Base-by-base conservation (phyloP, 2,329 filamentous ascomycete species). In the Epichloe festucae region DNA sequence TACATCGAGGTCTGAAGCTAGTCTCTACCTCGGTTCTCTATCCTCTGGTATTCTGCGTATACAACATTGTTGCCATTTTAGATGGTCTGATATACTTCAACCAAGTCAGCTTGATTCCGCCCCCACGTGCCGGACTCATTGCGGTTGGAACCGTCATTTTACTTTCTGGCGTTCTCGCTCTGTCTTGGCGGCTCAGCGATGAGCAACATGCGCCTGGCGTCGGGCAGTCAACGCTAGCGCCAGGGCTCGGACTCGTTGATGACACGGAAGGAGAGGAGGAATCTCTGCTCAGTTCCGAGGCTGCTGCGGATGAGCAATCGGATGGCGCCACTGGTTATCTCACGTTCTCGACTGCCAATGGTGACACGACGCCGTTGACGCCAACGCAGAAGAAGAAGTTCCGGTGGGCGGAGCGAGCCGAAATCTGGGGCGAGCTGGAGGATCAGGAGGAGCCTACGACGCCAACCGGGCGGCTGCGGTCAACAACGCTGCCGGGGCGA, bases 41-140 rank as follows among this genome's bases (percentile, higher is more conserved):
- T 68, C 93, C 93, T 5, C 84, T 97, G 60, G 90, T 97, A 40
- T 98, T 98, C 70, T 98, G 93, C 75, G 82, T 97, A 57, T 98
- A 97, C 76, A 98, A 98, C 74, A 95, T 98, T 62, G 90, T 97
- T 63, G 93, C 93, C 58, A 98, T 98, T 59, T 74, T 97, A 59
- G 93, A 98, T 68, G 93, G 93, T 35, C 76, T 98, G 59, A 95
- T 98, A 61, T 98, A 97, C 70, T 98, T 97, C 71, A 79, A 85
- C 60, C 93, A 98, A 68, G 86, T 85, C 50, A 84, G 89, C 57
- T 77, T 87, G 52, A 81, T 98, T 56, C 82, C 84, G 15, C 75
- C 81, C 0, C 69, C 93, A 2, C 84, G 88, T 62, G 91, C 87
- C 15, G 81, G 82, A 39, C 77, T 94, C 43, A 95, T 97, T 56